Evolutionary conservation across 1,284 basidiomycete genomes (phyloP).

Genomic region (Malassezia caprae): DNA sequence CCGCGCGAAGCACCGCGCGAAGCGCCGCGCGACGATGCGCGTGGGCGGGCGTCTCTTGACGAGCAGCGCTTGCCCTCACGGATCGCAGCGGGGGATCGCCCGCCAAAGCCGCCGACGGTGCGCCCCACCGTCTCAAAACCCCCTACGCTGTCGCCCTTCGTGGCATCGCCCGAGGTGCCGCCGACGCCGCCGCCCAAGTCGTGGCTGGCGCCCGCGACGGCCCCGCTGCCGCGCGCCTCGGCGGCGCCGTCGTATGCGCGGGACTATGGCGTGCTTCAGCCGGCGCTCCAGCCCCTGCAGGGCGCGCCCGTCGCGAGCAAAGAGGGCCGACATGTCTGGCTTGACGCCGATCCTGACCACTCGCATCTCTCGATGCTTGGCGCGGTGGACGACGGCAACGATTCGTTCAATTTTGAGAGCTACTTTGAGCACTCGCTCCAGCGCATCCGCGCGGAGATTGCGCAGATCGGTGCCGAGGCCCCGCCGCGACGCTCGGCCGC

Average conservation of each 20-base stretch:
- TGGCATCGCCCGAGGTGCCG: not conserved
- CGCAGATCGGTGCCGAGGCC: not conserved
- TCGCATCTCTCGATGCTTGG: constrained; percentile 17
- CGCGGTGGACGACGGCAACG: not conserved
- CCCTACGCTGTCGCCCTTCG: not conserved
- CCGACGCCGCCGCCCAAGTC: constrained; percentile 1
- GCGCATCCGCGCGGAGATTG: constrained; percentile 7
- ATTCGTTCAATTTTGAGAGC: constrained; percentile 1
- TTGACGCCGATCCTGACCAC: not conserved
- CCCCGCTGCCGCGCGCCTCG: not conserved
- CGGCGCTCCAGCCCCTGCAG: not conserved
- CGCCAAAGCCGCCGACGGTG: too few relatives aligned
- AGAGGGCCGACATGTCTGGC: not conserved
- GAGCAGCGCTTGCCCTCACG: not conserved
- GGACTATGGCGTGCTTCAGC: not conserved
- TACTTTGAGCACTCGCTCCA: constrained; percentile 17
- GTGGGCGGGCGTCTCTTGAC: not conserved
- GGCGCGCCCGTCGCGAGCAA: not conserved
- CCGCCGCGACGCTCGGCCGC: not conserved
- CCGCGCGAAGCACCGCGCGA: not conserved
- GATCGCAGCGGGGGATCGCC: not conserved
- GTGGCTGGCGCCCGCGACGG: not conserved
- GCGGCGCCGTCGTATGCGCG: not conserved
- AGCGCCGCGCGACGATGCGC: not conserved
- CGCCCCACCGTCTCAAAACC: too few relatives aligned